Base-by-base conservation (phyloP, 805 yeast species). In the Torulaspora gathmanii region DNA sequence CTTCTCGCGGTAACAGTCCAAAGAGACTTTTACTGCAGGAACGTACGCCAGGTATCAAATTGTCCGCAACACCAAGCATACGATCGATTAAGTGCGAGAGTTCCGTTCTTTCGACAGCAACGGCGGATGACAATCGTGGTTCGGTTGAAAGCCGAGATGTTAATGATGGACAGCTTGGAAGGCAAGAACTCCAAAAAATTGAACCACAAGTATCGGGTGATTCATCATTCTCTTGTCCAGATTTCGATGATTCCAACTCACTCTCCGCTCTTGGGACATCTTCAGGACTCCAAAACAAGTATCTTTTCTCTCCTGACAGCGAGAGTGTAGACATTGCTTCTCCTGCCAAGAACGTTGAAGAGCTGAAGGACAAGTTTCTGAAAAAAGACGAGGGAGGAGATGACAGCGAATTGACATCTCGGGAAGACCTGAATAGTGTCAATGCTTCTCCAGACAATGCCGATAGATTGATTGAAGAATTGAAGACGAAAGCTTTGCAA, bases 331-430 rank as follows among this genome's bases (percentile, higher is more conserved):
- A 61, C 44, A 51, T 44, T 20, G 61, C 63, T 22, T 64, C 68
- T 6, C 68, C 68, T 8, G 60, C 52, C 23, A 63, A 60, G 46
- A 59, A 64, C 41, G 51, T 64, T 11, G 65, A 64, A 25, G 53
- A 50, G 27, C 49, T 64, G 33, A 62, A 60, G 37, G 58, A 56
- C 37, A 58, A 59, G 41, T 63, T 64, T 36, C 44, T 63, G n/a
- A 52, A 54, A 10, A 35, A 42, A 11, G 53, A 47, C 4, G 49
- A 35, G 9, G 44, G 35, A n/a, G 51, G 47, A 12, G 35, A 52
- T 8, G 38, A 34, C 8, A 45, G 45, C 6, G 57, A 50, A 15
- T 46, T 40, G 19, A 45, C 40, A 47, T 40, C 27, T 15, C 43
- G 42, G 7, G 54, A 46, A 11, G 44, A 39, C 28, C 44, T 50